These are phyloP conservation scores for Heliamphora pulchella DNA, from an alignment of 179 eudicot genomes.

Conservation along the genomic window DNA sequence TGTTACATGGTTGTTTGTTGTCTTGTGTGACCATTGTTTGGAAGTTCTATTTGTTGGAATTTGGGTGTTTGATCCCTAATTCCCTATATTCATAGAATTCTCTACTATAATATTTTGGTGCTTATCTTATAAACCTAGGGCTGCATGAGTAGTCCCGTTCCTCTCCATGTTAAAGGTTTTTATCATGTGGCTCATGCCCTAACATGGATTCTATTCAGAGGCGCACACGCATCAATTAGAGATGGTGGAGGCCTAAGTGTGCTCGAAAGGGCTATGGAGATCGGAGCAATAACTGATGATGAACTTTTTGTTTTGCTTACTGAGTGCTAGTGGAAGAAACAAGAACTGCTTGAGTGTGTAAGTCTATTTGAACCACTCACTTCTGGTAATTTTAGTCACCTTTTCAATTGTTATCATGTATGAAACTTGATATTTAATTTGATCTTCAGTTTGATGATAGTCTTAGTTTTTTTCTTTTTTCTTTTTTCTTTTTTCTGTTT, in stretches of 20 bases:
- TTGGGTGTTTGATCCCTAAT: neutral
- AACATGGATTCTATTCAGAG: slow-evolving; percentile 37
- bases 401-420: neutral
- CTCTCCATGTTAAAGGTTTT: neutral
- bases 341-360: slow-evolving; percentile 7
- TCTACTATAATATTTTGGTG: neutral
- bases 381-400: neutral
- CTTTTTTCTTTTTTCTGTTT: neutral
- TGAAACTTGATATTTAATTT: neutral
- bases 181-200: neutral
- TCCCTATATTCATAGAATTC: neutral
- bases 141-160: neutral
- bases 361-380: neutral
- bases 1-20: neutral
- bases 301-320: slow-evolving; percentile 81
- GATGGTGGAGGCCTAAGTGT: slow-evolving; percentile 78
- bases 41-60: neutral
- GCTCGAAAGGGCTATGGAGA: slow-evolving; percentile 93
- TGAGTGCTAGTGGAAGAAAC: slow-evolving; percentile 39
- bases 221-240: slow-evolving; percentile 65
- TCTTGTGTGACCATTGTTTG: neutral
- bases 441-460: neutral
- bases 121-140: neutral
- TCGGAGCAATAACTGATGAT: slow-evolving; percentile 91
- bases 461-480: neutral